Conservation (phyloP, 441 rosid species). For the Gossypium schwendimanii region DNA sequence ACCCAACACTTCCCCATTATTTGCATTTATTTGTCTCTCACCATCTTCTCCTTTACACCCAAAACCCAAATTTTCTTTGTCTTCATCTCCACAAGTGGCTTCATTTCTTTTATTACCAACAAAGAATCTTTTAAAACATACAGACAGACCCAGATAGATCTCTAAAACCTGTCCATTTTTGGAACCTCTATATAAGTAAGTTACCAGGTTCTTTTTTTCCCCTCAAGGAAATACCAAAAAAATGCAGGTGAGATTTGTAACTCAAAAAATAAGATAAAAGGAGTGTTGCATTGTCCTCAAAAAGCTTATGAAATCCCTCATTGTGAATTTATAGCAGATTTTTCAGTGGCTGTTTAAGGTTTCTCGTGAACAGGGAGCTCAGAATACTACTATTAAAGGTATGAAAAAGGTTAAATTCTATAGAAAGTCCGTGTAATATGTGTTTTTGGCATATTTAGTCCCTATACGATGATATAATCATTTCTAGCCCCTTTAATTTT, state of each 20-base stretch:
- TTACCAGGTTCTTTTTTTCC: not conserved
- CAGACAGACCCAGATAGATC: constrained; percentile 48
- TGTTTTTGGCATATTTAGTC: no score
- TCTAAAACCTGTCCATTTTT: constrained; percentile 33
- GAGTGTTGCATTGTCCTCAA: constrained; percentile 4
- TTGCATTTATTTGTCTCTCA: constrained; percentile 32
- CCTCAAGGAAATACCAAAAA: constrained; percentile 18
- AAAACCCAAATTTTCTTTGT: constrained; percentile 24
- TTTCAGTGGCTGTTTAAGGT: constrained; percentile 41
- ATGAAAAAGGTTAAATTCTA: not conserved
- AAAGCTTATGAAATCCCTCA: constrained; percentile 5
- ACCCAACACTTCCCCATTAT: constrained; percentile 28
- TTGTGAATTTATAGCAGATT: constrained; percentile 44
- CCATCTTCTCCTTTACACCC: constrained; percentile 27
- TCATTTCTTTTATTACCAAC: constrained; percentile 1
- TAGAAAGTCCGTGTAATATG: no score
- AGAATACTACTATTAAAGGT: constrained; percentile 15
- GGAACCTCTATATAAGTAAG: constrained; percentile 8
- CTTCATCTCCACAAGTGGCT: constrained; percentile 25
- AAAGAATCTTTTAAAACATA: constrained; percentile 26
- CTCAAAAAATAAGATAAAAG: constrained; percentile 6
- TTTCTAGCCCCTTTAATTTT: no score
- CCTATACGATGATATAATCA: no score
- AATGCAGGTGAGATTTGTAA: constrained; percentile 47
- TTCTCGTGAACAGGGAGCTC: constrained; percentile 27